A percentile compares a stretch with the other conserved stretches of the same genome.
phyloP scores from a whole-genome alignment of 202 grass and related monocot species.

The Panicum hallii region DNA sequence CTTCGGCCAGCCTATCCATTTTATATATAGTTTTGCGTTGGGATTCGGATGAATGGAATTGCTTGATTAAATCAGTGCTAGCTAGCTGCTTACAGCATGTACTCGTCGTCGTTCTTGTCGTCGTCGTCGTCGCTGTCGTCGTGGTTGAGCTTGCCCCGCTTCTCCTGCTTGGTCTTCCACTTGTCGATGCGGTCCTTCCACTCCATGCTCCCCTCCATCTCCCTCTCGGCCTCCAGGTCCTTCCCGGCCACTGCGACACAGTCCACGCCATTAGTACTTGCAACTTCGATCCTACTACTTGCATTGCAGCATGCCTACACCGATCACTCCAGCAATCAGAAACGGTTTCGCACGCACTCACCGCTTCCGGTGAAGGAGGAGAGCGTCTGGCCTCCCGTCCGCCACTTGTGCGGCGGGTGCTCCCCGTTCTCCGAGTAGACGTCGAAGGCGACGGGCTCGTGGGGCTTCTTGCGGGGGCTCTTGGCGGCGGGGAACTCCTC shows the following conservation, averaged over 20 bases:
- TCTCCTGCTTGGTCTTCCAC: constrained; percentile 92
- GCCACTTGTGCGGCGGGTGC: constrained; percentile 61
- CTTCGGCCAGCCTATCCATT: constrained; percentile 68
- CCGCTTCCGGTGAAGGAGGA: constrained; percentile 87
- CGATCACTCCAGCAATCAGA: neutral
- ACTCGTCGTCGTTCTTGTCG: constrained; percentile 76
- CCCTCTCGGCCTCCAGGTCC: constrained; percentile 87
- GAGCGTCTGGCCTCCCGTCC: constrained; percentile 63
- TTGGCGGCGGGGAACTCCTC: constrained; percentile 75
- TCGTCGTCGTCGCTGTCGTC: constrained; percentile 66
- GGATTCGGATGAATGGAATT: too few relatives aligned
- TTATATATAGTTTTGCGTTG: too few relatives aligned
- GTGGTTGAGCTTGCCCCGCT: constrained; percentile 67
- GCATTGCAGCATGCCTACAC: neutral
- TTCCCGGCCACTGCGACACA: constrained; percentile 69
- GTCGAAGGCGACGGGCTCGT: constrained; percentile 65
- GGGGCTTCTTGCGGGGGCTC: constrained; percentile 60
- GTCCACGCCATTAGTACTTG: neutral
- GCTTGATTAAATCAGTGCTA: too few relatives aligned
- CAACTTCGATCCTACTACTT: neutral
- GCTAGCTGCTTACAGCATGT: constrained; percentile 66
- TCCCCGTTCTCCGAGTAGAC: constrained; percentile 93
- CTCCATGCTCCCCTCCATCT: constrained; percentile 88
- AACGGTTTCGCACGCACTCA: constrained; percentile 16
- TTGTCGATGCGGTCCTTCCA: constrained; percentile 98